Percentiles rank a stretch among this genome's conserved stretches.
Conservation (phyloP, 129 eudicot species). For the Flaveria linearis region DNA sequence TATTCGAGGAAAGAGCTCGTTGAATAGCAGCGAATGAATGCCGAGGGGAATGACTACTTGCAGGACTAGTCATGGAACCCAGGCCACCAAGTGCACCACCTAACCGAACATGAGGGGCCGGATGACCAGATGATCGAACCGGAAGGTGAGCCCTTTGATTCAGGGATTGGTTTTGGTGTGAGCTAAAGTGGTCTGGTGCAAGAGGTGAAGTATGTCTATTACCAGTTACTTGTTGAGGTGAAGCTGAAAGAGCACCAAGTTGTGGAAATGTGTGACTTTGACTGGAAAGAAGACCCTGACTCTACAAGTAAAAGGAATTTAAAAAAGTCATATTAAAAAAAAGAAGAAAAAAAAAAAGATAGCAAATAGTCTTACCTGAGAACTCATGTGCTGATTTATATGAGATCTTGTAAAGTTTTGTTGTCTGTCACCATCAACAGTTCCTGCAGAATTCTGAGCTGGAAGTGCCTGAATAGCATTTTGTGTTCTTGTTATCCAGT, state of each 20-base stretch:
- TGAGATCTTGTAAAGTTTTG: slow-evolving; percentile 31
- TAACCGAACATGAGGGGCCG: slow-evolving; percentile 38
- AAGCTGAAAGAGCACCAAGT: slow-evolving; percentile 35
- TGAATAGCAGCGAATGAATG: slow-evolving; percentile 38
- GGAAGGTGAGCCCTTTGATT: slow-evolving; percentile 35
- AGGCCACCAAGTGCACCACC: slow-evolving; percentile 31
- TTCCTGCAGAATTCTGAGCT: slow-evolving; percentile 40
- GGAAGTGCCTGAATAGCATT: slow-evolving; percentile 75
- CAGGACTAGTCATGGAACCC: slow-evolving; percentile 20
- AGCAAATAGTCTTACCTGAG: slow-evolving; percentile 39
- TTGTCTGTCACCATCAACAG: slow-evolving; percentile 36
- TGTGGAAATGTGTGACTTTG: slow-evolving; percentile 42
- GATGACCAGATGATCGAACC: slow-evolving; percentile 40
- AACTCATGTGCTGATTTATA: slow-evolving; percentile 30
- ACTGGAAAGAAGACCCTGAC: slow-evolving; percentile 30
- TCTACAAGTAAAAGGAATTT: slow-evolving; percentile 22
- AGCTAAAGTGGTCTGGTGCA: slow-evolving; percentile 39
- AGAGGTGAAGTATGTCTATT: slow-evolving; percentile 36
- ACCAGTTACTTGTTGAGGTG: slow-evolving; percentile 34
- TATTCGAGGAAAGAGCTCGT: slow-evolving; percentile 38
- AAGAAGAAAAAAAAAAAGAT: background rate
- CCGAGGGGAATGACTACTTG: slow-evolving; percentile 39
- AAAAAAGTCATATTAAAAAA: background rate
- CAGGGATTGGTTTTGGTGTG: slow-evolving; percentile 38
- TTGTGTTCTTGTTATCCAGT: slow-evolving; percentile 41